Percentiles rank a stretch among this genome's conserved stretches.
Conservation (phyloP, 306 rosid species). For the Pterocarpus santalinus region DNA sequence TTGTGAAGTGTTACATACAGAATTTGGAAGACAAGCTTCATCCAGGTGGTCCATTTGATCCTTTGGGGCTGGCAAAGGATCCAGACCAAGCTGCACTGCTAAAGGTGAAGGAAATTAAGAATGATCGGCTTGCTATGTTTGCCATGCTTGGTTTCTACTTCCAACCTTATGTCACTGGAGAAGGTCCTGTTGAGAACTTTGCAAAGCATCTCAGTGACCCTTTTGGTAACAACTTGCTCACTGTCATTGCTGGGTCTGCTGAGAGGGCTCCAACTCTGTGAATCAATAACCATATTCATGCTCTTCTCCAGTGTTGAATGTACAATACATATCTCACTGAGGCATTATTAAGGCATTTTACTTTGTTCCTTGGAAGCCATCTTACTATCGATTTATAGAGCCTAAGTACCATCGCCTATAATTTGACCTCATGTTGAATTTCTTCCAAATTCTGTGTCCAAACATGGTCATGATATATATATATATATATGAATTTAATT, state of each 20-base stretch:
- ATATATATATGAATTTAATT: too few species aligned
- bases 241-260: constrained; percentile 68
- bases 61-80: constrained; percentile 78
- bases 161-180: constrained; percentile 88
- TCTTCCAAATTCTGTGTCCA: background rate
- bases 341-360: constrained; percentile 39
- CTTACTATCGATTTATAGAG: constrained; percentile 14
- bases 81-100: constrained; percentile 87
- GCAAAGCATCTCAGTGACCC: constrained; percentile 93
- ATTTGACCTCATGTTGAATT: constrained; percentile 8
- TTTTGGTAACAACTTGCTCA: constrained; percentile 87
- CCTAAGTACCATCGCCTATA: constrained; percentile 4
- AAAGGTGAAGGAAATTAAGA: constrained; percentile 93
- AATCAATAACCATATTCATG: constrained; percentile 37
- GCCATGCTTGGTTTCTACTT: constrained; percentile 85
- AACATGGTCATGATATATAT: background rate
- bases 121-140: constrained; percentile 89
- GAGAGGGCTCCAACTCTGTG: constrained; percentile 83
- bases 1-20: background rate
- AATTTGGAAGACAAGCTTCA: too few species aligned
- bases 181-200: constrained; percentile 89
- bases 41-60: constrained; percentile 76
- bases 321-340: constrained; percentile 45
- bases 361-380: constrained; percentile 30
- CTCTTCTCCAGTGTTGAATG: constrained; percentile 37